These are phyloP conservation scores for Raddia guianensis DNA, from an alignment of 176 grass and related monocot genomes.

Conservation along the genomic window DNA sequence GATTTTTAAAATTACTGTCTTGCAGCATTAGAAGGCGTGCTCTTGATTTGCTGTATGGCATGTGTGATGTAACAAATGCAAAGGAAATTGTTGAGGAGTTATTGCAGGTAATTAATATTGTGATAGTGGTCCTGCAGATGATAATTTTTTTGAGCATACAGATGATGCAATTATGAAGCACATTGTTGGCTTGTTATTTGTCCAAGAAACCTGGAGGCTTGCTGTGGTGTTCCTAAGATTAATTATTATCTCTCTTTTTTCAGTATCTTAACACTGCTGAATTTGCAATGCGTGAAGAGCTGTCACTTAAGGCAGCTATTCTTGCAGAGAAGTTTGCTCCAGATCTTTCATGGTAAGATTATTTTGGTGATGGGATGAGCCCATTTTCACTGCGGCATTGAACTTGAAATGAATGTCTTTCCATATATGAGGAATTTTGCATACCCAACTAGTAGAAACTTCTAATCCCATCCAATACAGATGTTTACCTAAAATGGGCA, in stretches of 20 bases:
- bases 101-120: conserved; percentile 73
- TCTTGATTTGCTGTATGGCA: conserved; percentile 98
- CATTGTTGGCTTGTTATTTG: conserved; percentile 5
- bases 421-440: neutral
- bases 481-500: conserved; percentile 6
- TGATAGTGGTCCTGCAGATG: neutral
- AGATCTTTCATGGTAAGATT: conserved; percentile 90
- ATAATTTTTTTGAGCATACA: neutral
- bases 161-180: neutral
- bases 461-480: neutral
- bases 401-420: conserved; percentile 10
- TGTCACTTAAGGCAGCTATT: conserved; percentile 95
- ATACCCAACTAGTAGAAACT: neutral
- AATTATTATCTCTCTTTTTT: conserved; percentile 37
- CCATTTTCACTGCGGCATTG: neutral
- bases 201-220: conserved; percentile 16
- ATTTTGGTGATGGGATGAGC: conserved; percentile 13
- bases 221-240: conserved; percentile 30
- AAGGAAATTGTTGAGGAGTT: conserved; percentile 99
- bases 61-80: conserved; percentile 98
- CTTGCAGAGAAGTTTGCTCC: conserved; percentile 98
- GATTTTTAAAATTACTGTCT: conserved; percentile 2
- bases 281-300: conserved; percentile 96
- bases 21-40: conserved; percentile 97
- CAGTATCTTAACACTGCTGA: conserved; percentile 99